phyloP scores from a whole-genome alignment of 805 yeast genomes.

The Wickerhamomyces pijperi region DNA sequence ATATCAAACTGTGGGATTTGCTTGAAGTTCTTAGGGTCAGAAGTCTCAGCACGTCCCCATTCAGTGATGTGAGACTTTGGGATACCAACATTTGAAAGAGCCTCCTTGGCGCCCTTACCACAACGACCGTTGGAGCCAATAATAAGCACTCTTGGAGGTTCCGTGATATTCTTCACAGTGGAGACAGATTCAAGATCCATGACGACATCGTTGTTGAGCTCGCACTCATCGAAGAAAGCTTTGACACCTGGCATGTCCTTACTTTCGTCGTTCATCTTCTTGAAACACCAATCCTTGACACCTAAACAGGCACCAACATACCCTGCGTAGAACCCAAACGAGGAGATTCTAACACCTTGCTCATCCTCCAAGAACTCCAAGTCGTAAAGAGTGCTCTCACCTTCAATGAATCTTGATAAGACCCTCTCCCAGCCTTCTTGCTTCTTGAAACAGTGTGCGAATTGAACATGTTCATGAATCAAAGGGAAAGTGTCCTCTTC shows the following conservation, averaged over 20 bases:
- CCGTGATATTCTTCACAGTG: conserved; percentile 43
- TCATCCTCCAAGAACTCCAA: conserved; percentile 91
- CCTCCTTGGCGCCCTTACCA: conserved; percentile 92
- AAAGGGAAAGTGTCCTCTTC: conserved; percentile 85
- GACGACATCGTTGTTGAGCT: conserved; percentile 62
- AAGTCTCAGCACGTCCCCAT: conserved; percentile 98
- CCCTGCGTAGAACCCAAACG: conserved; percentile 98
- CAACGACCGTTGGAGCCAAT: conserved; percentile 99
- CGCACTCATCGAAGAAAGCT: conserved; percentile 75
- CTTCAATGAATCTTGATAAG: conserved; percentile 76
- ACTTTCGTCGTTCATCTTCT: conserved; percentile 57
- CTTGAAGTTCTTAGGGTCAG: conserved; percentile 91
- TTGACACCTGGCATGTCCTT: conserved; percentile 69
- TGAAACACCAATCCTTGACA: conserved; percentile 86
- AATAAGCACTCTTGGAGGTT: conserved; percentile 62
- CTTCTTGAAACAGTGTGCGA: conserved; percentile 97
- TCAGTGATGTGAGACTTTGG: conserved; percentile 74
- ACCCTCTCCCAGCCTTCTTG: conserved; percentile 98
- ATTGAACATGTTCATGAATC: conserved; percentile 92
- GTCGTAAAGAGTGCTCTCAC: conserved; percentile 86
- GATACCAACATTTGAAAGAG: conserved; percentile 72
- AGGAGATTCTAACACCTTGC: conserved; percentile 96
- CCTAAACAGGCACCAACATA: conserved; percentile 99
- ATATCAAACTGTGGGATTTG: conserved; percentile 83
- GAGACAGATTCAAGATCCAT: conserved; percentile 45